Base-by-base conservation (phyloP, 176 grass and related monocot genomes). In the Musa beccarii region DNA sequence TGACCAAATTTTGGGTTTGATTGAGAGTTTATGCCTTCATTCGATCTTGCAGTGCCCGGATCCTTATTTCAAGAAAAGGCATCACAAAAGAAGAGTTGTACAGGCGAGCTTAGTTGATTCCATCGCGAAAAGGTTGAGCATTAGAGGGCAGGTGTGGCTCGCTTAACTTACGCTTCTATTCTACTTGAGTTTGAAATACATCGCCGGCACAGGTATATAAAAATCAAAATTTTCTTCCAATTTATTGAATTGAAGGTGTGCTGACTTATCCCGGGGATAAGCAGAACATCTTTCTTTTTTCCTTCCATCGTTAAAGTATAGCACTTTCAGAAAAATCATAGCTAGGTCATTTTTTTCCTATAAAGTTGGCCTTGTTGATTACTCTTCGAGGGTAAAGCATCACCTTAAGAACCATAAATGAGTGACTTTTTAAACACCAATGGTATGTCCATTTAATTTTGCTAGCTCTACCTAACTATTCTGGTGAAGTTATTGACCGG, bases 81-180 rank as follows among this genome's bases (percentile, higher is more conserved):
- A 98, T 89, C 94, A 85, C 79, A 98, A 98, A 78, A 82, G 94
- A 83, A 93, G 94, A 85, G 94, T 98, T 83, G 64, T 98, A 26
- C 94, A 93, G 61, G 23, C 73, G 71, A 71, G 72, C 43, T 79
- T 98, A 51, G 86, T 89, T 10, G 78, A 98, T 91, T 89, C 88
- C 49, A 97, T 97, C 68, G 72, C 86, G 57, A 89, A 91, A 25
- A 98, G 86, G 52, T 71, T 98, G 61, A 86, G 72, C 85, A 74
- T 87, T 69, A 84, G 88, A 9, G 94, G 94, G 62, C 71, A 80
- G 90, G 94, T 98, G 89, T 81, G 34, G 51, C 0, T 53, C 65
- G 75, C 81, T 51, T 69, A 19, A 21, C 72, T 34, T 55, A n/a
- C 25, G 21, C 12, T 26, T 61, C 15, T 26, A 43, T 68, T 54